Conservation (phyloP, 2,329 filamentous ascomycete species). For the Huntiella savannae region DNA sequence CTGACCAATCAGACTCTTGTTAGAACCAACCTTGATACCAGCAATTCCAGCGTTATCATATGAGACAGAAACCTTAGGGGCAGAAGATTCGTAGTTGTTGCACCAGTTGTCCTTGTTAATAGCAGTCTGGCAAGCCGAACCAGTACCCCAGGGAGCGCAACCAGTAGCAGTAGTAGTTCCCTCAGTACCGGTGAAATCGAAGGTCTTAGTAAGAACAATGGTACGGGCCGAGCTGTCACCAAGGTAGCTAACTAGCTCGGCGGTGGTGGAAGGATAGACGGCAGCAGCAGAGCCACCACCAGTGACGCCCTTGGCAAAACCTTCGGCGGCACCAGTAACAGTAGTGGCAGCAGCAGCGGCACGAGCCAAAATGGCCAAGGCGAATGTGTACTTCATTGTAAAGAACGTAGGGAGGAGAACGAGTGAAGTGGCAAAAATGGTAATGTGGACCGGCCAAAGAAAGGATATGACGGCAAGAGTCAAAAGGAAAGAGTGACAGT, state of each 20-base stretch:
- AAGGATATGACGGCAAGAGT: background rate
- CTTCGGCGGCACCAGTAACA: slow-evolving; percentile 22
- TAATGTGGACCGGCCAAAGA: background rate
- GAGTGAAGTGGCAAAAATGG: background rate
- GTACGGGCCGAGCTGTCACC: slow-evolving; percentile 31
- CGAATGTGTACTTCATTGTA: slow-evolving; percentile 13
- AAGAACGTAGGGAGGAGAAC: background rate
- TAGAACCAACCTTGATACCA: slow-evolving; percentile 32
- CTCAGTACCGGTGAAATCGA: slow-evolving; percentile 36
- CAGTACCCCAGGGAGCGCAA: slow-evolving; percentile 39
- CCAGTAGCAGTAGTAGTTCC: slow-evolving; percentile 32
- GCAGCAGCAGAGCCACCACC: slow-evolving; percentile 36
- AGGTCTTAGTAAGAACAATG: slow-evolving; percentile 37
- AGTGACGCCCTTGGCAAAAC: slow-evolving; percentile 32
- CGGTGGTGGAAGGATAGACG: slow-evolving; percentile 32
- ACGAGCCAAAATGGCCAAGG: slow-evolving; percentile 14
- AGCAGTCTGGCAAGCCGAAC: slow-evolving; percentile 33
- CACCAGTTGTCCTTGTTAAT: slow-evolving; percentile 43
- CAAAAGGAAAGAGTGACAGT: background rate
- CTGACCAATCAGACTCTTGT: slow-evolving; percentile 38
- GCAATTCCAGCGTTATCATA: slow-evolving; percentile 32
- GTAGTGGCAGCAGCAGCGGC: slow-evolving; percentile 17
- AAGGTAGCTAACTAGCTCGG: slow-evolving; percentile 40
- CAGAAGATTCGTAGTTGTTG: slow-evolving; percentile 34
- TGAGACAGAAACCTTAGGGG: slow-evolving; percentile 25